A percentile compares a stretch with the other conserved stretches of the same genome.
These are phyloP conservation scores for Diaporthe helianthi DNA, from an alignment of 2,329 filamentous ascomycete species.

Conservation along the genomic window DNA sequence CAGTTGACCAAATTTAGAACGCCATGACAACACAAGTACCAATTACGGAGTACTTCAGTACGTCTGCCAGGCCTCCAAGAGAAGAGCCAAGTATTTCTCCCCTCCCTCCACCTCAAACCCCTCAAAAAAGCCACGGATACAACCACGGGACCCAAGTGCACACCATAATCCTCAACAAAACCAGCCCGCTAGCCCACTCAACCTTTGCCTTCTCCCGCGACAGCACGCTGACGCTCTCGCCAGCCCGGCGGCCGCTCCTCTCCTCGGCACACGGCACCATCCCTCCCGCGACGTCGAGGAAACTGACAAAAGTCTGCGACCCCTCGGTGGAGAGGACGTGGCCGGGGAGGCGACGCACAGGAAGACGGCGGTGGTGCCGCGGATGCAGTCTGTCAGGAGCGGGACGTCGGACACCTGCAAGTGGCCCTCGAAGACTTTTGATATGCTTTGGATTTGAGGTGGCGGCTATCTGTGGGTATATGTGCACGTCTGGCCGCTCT, in stretches of 20 bases:
- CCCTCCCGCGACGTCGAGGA: constrained; percentile 12
- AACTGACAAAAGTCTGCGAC: constrained; percentile 26
- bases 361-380: constrained; percentile 24
- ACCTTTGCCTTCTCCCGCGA: not conserved
- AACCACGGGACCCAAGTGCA: constrained; percentile 4
- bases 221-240: constrained; percentile 15
- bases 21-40: not conserved
- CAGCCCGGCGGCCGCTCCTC: not conserved
- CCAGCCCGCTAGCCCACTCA: not conserved
- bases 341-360: constrained; percentile 15
- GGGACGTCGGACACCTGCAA: not conserved
- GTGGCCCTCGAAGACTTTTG: not conserved
- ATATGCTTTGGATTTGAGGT: not conserved
- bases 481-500: not conserved
- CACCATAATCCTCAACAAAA: constrained; percentile 1
- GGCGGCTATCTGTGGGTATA: not conserved
- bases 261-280: constrained; percentile 28
- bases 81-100: not conserved
- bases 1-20: too few species aligned
- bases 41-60: too few species aligned
- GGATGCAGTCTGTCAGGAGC: constrained; percentile 21
- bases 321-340: constrained; percentile 9
- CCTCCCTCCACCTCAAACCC: not conserved
- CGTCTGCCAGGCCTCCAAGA: not conserved
- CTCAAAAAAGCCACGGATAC: constrained; percentile 3